These are phyloP conservation scores for Naegleria lovaniensis DNA, from an alignment of 208 protist genomes.

Conservation along the genomic window DNA sequence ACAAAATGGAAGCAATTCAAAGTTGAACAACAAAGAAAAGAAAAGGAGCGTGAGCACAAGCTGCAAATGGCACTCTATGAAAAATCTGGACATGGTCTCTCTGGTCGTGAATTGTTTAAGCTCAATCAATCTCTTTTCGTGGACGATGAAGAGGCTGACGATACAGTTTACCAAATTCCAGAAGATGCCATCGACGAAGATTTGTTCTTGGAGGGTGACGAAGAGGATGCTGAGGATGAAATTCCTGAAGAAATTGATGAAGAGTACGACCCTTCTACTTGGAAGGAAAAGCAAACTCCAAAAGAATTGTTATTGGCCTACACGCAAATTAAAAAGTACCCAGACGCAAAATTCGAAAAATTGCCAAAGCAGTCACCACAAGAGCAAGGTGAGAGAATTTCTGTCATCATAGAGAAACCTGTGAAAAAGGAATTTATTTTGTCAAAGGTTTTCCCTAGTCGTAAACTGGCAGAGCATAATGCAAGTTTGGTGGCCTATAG, in stretches of 20 bases:
- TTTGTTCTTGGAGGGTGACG: conserved; percentile 25
- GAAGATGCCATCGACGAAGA: conserved; percentile 8
- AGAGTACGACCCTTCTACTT: conserved; percentile 10
- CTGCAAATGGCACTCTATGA: background rate
- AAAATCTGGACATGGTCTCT: conserved; percentile 1
- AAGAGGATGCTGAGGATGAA: background rate
- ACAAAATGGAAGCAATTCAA: conserved; percentile 29
- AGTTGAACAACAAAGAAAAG: background rate
- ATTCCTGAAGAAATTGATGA: background rate
- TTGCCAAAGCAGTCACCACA: background rate
- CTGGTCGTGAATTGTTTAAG: conserved; percentile 26
- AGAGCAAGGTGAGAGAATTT: background rate
- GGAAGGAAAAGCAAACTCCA: conserved; percentile 5
- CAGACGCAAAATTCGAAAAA: background rate
- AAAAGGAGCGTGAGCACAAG: conserved; percentile 2
- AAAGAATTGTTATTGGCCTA: background rate
- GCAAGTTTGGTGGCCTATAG: background rate
- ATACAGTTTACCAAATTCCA: background rate
- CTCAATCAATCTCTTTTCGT: background rate
- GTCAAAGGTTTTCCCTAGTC: background rate
- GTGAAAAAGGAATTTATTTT: background rate
- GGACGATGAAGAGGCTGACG: conserved; percentile 23
- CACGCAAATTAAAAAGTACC: background rate
- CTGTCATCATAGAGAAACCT: background rate
- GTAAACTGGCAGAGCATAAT: conserved; percentile 7